phyloP scores from a whole-genome alignment of 768 basidiomycete species.

The Ephemerocybe angulata region DNA sequence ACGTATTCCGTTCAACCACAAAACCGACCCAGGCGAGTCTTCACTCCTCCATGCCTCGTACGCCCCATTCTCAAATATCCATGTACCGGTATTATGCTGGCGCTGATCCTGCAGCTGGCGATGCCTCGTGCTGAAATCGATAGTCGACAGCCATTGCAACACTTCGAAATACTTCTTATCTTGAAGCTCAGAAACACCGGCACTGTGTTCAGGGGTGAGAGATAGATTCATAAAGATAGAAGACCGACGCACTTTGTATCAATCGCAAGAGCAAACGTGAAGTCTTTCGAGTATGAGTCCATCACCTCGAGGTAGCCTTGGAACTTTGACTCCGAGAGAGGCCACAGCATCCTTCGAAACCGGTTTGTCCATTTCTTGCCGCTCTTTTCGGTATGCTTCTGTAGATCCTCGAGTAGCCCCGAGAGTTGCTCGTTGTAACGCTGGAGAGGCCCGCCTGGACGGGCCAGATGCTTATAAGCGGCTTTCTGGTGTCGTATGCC shows the following conservation, averaged over 20 bases:
- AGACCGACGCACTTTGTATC: conserved; percentile 4
- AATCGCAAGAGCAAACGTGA: background rate
- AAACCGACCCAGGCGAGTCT: background rate
- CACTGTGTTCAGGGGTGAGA: background rate
- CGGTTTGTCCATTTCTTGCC: background rate
- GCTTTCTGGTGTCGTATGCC: background rate
- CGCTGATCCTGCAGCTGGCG: background rate
- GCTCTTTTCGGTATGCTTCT: background rate
- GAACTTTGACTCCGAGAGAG: background rate
- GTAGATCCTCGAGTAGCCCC: background rate
- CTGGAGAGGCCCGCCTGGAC: background rate
- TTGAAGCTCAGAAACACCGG: background rate
- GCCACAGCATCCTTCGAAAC: background rate
- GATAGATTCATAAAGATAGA: background rate
- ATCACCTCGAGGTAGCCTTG: background rate
- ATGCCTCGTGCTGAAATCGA: background rate
- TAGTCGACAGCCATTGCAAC: background rate
- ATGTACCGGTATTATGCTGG: background rate
- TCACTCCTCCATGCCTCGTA: background rate
- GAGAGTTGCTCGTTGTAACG: background rate
- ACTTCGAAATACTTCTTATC: background rate
- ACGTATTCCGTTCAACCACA: conserved; percentile 4
- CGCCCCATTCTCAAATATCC: background rate
- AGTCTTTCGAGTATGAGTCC: background rate
- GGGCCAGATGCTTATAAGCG: background rate